Evolutionary conservation across 1,284 basidiomycete genomes (phyloP), one percentile per base, ranked within the genome.

Genomic region (Marasmius oreades): DNA sequence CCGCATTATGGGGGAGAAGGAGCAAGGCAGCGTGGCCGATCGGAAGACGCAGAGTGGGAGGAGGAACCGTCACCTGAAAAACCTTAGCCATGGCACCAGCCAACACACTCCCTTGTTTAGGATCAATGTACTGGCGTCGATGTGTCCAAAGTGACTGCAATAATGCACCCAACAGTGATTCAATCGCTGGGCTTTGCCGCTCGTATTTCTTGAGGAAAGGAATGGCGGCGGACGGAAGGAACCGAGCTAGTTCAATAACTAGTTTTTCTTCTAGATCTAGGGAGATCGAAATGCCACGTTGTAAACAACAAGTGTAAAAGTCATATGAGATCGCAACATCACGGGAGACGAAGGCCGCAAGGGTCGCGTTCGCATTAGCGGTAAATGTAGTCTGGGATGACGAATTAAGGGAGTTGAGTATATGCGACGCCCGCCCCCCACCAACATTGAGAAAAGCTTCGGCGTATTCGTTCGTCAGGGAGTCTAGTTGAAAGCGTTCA

Each of bases 11-110:
- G 4, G 73, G 72, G 18, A 66, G 58, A 7, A 73, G 39, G 39
- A n/a, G 39, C 68, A 58, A 77, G 64, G 5, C 75, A 31, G 72
- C 70, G 61, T 72, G 75, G 2, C 73, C 69, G 33, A 79, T 60
- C 2, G 71, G 68, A 51, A 70, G 72, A 52, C 72, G 74, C 52
- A 69, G 57, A 8, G 60, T 52, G 5, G 47, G 43, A 1, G 64
- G 50, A 0, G 73, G 71, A 1, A 60, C 56, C 4, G 54, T 58
- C 7, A 55, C 56, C n/a, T 63, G 52, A 52, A 73, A 74, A 11
- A 72, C 11, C 14, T 18, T 20, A 7, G 16, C 20, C 39, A 42
- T 42, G 5, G 39, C 39, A 16, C 20, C 39, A 7, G 39, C 39
- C 20, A 42, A 7, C 6, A 20, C 7, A 20, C 39, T 42, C 39